These are phyloP conservation scores for Candida chilensis DNA, from an alignment of 805 yeast species.

Conservation along the genomic window DNA sequence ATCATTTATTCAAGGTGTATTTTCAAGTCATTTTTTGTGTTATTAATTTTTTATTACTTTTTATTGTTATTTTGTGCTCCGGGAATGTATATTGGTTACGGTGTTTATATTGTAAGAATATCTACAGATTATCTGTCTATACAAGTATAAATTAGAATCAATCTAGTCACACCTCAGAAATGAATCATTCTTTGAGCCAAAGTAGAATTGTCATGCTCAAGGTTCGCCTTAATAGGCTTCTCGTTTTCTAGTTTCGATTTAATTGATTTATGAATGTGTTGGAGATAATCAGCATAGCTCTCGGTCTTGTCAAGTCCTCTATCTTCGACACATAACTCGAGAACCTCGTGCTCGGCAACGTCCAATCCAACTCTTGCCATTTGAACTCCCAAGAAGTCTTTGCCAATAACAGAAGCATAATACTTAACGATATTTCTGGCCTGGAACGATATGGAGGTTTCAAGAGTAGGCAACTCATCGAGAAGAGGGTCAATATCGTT, in stretches of 20 bases:
- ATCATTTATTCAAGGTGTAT: too few relatives aligned
- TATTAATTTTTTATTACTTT: too few relatives aligned
- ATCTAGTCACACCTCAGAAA: constrained; percentile 13
- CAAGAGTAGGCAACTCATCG: constrained; percentile 60
- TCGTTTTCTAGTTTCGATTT: constrained; percentile 42
- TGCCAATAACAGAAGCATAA: constrained; percentile 27
- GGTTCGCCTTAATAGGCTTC: constrained; percentile 16
- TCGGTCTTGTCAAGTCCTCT: constrained; percentile 40
- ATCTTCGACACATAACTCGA: constrained; percentile 68
- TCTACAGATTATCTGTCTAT: too few relatives aligned
- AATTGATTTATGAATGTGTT: constrained; percentile 58
- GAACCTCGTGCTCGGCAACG: constrained; percentile 46
- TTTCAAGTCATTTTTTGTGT: too few relatives aligned
- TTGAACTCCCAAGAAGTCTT: constrained; percentile 40
- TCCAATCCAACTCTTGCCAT: constrained; percentile 61
- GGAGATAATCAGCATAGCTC: constrained; percentile 59
- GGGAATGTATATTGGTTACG: background rate
- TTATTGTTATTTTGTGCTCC: background rate
- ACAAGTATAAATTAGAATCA: too few relatives aligned
- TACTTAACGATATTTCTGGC: constrained; percentile 54
- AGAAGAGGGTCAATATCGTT: constrained; percentile 36
- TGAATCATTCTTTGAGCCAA: constrained; percentile 29
- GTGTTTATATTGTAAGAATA: background rate
- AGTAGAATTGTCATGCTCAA: constrained; percentile 17
- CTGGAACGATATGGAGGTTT: constrained; percentile 60